Conservation (phyloP, 257 asterid species). For the Solanum sejunctum region DNA sequence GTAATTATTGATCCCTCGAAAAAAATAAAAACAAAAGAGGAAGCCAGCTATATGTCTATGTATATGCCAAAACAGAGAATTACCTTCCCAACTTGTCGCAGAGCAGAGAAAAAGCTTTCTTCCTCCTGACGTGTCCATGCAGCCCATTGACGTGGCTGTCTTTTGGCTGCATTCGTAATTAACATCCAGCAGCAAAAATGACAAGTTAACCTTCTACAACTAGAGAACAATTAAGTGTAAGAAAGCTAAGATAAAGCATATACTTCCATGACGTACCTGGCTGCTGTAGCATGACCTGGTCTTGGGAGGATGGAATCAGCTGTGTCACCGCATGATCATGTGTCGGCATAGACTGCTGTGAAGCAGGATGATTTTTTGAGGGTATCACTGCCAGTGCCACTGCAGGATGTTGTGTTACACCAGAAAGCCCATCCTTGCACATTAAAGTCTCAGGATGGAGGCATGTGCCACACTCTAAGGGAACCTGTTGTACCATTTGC, state of each 20-base stretch:
- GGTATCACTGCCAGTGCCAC: conserved; percentile 10
- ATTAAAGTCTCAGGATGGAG: conserved; percentile 32
- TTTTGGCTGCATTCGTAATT: conserved; percentile 39
- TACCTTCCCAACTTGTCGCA: conserved; percentile 99
- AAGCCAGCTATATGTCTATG: not conserved
- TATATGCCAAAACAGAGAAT: conserved; percentile 6
- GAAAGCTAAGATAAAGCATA: not conserved
- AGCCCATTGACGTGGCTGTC: conserved; percentile 96
- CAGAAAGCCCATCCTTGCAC: conserved; percentile 35
- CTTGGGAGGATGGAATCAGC: conserved; percentile 32
- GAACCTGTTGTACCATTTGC: conserved; percentile 51
- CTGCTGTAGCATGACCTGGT: conserved; percentile 29
- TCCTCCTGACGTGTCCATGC: conserved; percentile 99
- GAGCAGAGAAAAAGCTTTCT: conserved; percentile 84
- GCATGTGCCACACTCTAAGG: conserved; percentile 34
- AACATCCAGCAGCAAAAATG: conserved; percentile 4
- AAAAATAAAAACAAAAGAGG: not conserved
- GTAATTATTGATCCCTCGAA: conserved; percentile 1
- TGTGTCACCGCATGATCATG: not conserved
- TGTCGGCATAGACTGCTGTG: conserved; percentile 21
- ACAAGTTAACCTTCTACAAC: not conserved
- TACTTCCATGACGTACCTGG: conserved; percentile 34
- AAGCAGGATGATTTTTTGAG: conserved; percentile 36
- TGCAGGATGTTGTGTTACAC: conserved; percentile 3
- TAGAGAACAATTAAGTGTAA: not conserved